Conservation (phyloP, 352 stramenopile species). For the Blastocystis sp. region DNA sequence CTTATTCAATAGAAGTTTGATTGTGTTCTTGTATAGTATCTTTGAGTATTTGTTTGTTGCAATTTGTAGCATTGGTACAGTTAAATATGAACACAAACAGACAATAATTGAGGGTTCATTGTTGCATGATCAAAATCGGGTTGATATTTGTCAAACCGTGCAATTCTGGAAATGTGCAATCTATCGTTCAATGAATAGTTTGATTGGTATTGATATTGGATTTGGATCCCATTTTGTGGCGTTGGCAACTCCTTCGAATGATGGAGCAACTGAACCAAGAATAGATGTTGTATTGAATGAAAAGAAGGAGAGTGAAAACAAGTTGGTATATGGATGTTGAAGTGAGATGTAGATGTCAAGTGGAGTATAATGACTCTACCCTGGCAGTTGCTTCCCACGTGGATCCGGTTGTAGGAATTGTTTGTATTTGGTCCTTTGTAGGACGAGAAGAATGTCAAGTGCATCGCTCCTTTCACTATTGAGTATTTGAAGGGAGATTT, state of each 20-base stretch:
- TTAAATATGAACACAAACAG: too few species aligned
- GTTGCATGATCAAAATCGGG: background rate
- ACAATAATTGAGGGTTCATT: too few species aligned
- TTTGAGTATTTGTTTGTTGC: conserved; percentile 23
- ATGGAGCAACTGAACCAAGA: background rate
- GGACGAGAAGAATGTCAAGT: background rate
- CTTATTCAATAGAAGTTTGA: background rate
- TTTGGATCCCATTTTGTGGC: conserved; percentile 32
- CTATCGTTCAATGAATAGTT: conserved; percentile 37
- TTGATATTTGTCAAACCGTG: background rate
- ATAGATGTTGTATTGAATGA: background rate
- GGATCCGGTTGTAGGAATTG: background rate
- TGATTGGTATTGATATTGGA: conserved; percentile 55
- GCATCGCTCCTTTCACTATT: background rate
- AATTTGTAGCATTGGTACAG: too few species aligned
- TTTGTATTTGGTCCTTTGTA: background rate
- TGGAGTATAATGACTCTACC: conserved; percentile 22
- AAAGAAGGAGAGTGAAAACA: background rate
- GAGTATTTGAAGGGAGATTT: conserved; percentile 26
- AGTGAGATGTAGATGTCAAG: conserved; percentile 30
- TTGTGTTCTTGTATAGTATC: background rate
- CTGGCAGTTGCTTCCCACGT: background rate
- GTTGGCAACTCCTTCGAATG: background rate
- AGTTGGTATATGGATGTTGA: background rate
- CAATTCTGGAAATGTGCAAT: conserved; percentile 11